These are phyloP conservation scores for Lasiodiplodia sp. DNA, from an alignment of 2,329 filamentous ascomycete genomes.

Conservation along the genomic window DNA sequence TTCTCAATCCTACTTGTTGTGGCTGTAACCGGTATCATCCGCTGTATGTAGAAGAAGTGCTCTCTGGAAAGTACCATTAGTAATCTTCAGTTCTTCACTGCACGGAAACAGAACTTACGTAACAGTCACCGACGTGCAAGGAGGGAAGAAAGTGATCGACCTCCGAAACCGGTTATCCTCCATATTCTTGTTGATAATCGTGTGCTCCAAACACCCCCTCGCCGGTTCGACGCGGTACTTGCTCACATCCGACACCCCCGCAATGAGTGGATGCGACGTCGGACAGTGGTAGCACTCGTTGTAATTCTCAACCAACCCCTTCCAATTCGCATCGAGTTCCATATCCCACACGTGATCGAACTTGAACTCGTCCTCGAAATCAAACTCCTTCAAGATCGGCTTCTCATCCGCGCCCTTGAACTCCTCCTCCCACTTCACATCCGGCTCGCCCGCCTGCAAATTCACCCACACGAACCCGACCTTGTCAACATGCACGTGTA, in stretches of 20 bases:
- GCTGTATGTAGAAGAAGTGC: slow-evolving; percentile 69
- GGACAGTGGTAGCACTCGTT: slow-evolving; percentile 72
- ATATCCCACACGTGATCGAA: slow-evolving; percentile 52
- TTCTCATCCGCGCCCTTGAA: slow-evolving; percentile 45
- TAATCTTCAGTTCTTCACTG: neutral
- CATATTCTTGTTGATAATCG: slow-evolving; percentile 40
- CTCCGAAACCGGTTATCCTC: slow-evolving; percentile 38
- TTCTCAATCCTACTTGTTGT: slow-evolving; percentile 64
- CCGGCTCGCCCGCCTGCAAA: slow-evolving; percentile 44
- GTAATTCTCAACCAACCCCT: slow-evolving; percentile 63
- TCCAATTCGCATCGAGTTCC: slow-evolving; percentile 45
- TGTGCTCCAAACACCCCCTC: slow-evolving; percentile 43
- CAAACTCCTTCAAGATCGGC: slow-evolving; percentile 41
- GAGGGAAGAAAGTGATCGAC: slow-evolving; percentile 43
- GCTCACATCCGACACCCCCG: slow-evolving; percentile 63
- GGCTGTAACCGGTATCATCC: slow-evolving; percentile 64
- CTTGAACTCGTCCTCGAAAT: slow-evolving; percentile 51
- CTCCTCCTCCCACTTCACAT: slow-evolving; percentile 41
- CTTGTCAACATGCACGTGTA: slow-evolving; percentile 42
- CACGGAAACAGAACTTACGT: slow-evolving; percentile 34
- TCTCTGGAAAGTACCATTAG: slow-evolving; percentile 33
- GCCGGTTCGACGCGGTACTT: slow-evolving; percentile 54
- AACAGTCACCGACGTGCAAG: slow-evolving; percentile 42
- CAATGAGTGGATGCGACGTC: slow-evolving; percentile 65
- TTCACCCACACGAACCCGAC: slow-evolving; percentile 49